Conservation (phyloP, 139 green algal genomes). For the Ettlia oleoabundans region DNA sequence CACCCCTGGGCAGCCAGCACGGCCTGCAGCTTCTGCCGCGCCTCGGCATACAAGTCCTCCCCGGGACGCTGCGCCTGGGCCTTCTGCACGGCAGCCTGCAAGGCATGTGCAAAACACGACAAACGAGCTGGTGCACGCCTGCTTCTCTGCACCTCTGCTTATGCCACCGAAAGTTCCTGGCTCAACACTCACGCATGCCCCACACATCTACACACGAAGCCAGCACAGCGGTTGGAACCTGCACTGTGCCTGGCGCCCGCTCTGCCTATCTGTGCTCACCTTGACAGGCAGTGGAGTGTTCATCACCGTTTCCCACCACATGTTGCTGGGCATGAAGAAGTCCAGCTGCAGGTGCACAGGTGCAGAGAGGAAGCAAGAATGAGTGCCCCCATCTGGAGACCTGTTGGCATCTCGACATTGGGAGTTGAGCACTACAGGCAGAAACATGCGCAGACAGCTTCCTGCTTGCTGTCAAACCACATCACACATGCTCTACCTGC, state of each 20-base stretch:
- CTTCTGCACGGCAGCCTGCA: constrained; percentile 6
- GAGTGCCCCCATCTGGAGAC: no score
- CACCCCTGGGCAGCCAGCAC: background rate
- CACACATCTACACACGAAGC: no score
- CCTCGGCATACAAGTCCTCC: constrained; percentile 12
- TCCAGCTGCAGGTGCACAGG: background rate
- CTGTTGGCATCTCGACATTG: background rate
- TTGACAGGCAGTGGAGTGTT: constrained; percentile 26
- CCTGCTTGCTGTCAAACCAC: background rate
- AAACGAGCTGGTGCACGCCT: background rate
- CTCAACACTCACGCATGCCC: no score
- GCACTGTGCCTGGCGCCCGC: no score
- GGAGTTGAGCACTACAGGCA: background rate
- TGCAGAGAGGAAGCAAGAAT: background rate
- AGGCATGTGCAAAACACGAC: background rate
- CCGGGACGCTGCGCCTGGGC: constrained; percentile 9
- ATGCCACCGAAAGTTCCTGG: no score
- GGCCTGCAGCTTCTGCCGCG: background rate
- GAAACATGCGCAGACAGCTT: background rate
- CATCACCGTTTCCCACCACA: constrained; percentile 9
- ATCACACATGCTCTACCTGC: no score
- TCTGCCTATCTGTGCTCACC: background rate
- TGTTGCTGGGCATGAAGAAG: background rate
- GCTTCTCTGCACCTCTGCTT: background rate
- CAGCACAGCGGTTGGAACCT: no score